Evolutionary conservation across 2,329 filamentous ascomycete species (phyloP).

Genomic region (Exophiala mesophila): DNA sequence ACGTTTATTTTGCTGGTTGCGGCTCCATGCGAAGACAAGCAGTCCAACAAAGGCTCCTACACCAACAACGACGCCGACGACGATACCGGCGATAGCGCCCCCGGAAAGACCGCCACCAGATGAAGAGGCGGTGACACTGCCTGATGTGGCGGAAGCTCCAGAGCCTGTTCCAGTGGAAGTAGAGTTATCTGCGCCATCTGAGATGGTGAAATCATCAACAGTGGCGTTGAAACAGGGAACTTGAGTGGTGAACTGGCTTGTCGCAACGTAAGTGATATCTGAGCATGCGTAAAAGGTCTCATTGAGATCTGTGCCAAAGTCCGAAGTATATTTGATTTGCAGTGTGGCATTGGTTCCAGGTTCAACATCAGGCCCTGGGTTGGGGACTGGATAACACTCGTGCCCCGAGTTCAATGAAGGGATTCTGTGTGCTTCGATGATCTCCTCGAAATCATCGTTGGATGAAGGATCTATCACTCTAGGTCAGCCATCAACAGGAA

Average conservation of each 20-base stretch:
- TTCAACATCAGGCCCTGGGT: constrained; percentile 30
- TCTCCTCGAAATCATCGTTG: constrained; percentile 38
- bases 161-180: constrained; percentile 8
- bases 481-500: no score
- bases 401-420: constrained; percentile 41
- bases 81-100: constrained; percentile 42
- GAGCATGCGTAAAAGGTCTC: constrained; percentile 46
- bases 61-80: constrained; percentile 23
- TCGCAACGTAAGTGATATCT: constrained; percentile 42
- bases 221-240: constrained; percentile 48
- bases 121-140: constrained; percentile 15
- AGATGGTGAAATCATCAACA: constrained; percentile 30
- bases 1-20: constrained; percentile 15
- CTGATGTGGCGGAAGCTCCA: constrained; percentile 27
- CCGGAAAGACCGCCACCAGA: constrained; percentile 32
- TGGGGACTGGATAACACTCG: constrained; percentile 41
- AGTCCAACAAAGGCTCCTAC: constrained; percentile 8
- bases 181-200: constrained; percentile 13
- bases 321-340: constrained; percentile 42
- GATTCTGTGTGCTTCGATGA: constrained; percentile 32
- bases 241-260: constrained; percentile 36
- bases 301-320: constrained; percentile 38
- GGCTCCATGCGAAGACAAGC: constrained; percentile 16
- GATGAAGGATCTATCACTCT: constrained; percentile 33
- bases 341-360: constrained; percentile 43